Percentiles rank a stretch among this genome's conserved stretches.
Evolutionary conservation across 139 green algal species (phyloP).

Genomic region (Diplosphaera chodatii): DNA sequence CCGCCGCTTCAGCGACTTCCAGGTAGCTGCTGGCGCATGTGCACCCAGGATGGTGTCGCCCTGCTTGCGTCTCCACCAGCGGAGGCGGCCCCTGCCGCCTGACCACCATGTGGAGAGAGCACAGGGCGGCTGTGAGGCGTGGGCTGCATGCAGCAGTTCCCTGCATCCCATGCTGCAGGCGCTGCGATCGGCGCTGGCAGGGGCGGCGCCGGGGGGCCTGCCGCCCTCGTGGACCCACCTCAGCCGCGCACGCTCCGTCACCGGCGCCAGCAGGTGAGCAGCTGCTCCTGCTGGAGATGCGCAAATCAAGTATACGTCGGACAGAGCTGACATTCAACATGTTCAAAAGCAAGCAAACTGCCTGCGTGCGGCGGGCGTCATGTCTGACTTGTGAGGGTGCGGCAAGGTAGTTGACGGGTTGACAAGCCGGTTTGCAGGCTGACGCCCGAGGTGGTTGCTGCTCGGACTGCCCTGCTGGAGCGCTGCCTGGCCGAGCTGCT

Average conservation of each 20-base stretch:
- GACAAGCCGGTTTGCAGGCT: too few relatives aligned
- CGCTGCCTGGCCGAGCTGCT: slow-evolving; percentile 1
- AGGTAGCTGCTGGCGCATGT: not conserved
- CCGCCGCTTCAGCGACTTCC: slow-evolving; percentile 1
- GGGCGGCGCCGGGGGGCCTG: not conserved
- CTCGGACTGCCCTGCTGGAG: slow-evolving; percentile 3
- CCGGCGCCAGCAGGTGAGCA: slow-evolving; percentile 4
- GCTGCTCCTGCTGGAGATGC: not conserved
- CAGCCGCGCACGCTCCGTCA: slow-evolving; percentile 6
- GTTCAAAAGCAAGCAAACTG: too few relatives aligned
- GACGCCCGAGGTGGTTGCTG: slow-evolving; percentile 8
- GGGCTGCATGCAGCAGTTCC: too few relatives aligned
- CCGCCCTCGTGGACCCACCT: not conserved
- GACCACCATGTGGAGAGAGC: too few relatives aligned
- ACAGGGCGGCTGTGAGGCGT: too few relatives aligned
- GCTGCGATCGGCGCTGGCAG: not conserved
- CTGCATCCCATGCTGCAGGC: not conserved
- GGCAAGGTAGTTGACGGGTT: too few relatives aligned
- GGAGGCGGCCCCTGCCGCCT: too few relatives aligned
- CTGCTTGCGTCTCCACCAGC: too few relatives aligned
- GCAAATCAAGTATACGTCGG: not conserved
- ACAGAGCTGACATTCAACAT: too few relatives aligned
- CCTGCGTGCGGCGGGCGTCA: too few relatives aligned
- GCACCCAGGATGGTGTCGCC: too few relatives aligned
- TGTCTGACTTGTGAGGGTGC: too few relatives aligned